These are phyloP conservation scores for Aspergillus asperescens DNA, from an alignment of 495 filamentous ascomycete species.

Conservation along the genomic window DNA sequence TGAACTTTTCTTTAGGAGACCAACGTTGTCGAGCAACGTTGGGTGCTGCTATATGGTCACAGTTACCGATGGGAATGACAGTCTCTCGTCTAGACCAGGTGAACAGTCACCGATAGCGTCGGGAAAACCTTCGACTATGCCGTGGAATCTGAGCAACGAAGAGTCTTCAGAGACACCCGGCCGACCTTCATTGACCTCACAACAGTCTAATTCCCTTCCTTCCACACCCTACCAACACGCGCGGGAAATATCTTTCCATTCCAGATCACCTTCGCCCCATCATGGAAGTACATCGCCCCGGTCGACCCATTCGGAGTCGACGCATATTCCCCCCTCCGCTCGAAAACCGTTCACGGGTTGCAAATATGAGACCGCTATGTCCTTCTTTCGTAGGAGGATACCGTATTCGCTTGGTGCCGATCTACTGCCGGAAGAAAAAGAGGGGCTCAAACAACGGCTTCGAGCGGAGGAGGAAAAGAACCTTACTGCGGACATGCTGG, in stretches of 20 bases:
- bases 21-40: slow-evolving; percentile 28
- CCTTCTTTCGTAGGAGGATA: slow-evolving; percentile 72
- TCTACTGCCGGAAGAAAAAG: slow-evolving; percentile 60
- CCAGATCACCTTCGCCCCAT: slow-evolving; percentile 79
- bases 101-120: slow-evolving; percentile 41
- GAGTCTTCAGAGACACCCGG: slow-evolving; percentile 31
- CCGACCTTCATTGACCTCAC: slow-evolving; percentile 45
- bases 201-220: slow-evolving; percentile 86
- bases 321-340: slow-evolving; percentile 61
- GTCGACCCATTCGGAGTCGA: slow-evolving; percentile 85
- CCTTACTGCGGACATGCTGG: slow-evolving; percentile 73
- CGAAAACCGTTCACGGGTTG: slow-evolving; percentile 58
- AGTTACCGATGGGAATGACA: slow-evolving; percentile 45
- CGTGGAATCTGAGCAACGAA: slow-evolving; percentile 37
- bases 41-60: slow-evolving; percentile 41
- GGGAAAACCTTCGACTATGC: slow-evolving; percentile 39
- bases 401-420: slow-evolving; percentile 86
- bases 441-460: slow-evolving; percentile 59
- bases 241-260: slow-evolving; percentile 75
- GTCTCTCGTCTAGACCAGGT: slow-evolving; percentile 34
- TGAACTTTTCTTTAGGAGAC: slow-evolving; percentile 12
- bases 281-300: slow-evolving; percentile 78
- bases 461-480: slow-evolving; percentile 70
- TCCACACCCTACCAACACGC: slow-evolving; percentile 90
- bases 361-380: slow-evolving; percentile 74